A percentile compares a stretch with the other conserved stretches of the same genome.
phyloP scores from a whole-genome alignment of 371 early-diverging fungal species.

The Mucor irregularis region DNA sequence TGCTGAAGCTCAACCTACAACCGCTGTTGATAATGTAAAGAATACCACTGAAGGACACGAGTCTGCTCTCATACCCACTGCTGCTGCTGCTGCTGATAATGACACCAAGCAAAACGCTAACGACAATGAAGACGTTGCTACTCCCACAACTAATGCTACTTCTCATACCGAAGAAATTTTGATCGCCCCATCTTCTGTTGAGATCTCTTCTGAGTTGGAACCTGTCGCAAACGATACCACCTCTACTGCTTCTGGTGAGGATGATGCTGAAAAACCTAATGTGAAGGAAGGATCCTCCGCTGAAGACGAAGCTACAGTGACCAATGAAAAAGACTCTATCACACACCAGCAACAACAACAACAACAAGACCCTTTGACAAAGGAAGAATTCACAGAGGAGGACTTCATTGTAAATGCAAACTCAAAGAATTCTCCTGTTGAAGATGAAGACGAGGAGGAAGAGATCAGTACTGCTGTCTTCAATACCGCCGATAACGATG shows the following conservation, averaged over 20 bases:
- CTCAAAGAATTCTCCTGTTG: not conserved
- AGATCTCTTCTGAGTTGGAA: no score
- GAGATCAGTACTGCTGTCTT: not conserved
- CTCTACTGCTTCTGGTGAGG: no score
- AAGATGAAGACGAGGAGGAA: not conserved
- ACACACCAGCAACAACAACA: no score
- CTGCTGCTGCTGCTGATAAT: not conserved
- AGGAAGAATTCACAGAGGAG: not conserved
- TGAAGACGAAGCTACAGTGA: not conserved
- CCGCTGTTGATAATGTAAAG: no score
- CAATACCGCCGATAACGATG: no score
- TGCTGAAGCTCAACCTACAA: no score
- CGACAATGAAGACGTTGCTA: no score
- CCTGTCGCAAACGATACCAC: not conserved
- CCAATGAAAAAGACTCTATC: not conserved
- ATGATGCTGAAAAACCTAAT: not conserved
- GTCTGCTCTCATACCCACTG: not conserved
- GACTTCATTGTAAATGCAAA: not conserved
- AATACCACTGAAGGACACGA: not conserved
- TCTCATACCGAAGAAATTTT: not conserved
- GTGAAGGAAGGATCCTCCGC: not conserved
- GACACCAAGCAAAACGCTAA: no score
- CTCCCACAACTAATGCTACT: not conserved
- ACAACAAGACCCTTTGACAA: no score
- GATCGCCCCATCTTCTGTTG: no score